Conservation (phyloP, 495 filamentous ascomycete genomes). For the Recurvomyces mirabilis region DNA sequence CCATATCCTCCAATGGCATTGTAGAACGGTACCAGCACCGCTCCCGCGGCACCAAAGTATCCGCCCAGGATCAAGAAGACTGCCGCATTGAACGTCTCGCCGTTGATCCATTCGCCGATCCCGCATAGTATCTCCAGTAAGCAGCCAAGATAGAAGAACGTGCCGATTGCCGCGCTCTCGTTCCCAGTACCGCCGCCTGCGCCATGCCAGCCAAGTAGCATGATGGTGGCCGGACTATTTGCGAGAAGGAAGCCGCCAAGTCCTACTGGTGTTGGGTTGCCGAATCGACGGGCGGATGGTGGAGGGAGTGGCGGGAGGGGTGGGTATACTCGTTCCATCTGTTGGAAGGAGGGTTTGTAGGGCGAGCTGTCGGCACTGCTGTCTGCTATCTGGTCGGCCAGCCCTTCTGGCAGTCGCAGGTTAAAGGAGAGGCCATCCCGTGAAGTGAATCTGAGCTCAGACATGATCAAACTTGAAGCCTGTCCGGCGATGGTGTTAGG, state of each 20-base stretch:
- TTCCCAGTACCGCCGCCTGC: background rate
- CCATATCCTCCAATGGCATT: constrained; percentile 2
- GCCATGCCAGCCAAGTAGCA: constrained; percentile 2
- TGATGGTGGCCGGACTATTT: constrained; percentile 1
- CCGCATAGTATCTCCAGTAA: constrained; percentile 3
- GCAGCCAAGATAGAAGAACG: constrained; percentile 1
- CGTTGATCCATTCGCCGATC: constrained; percentile 7
- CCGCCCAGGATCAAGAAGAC: constrained; percentile 5
- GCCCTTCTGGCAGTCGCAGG: background rate
- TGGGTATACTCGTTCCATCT: background rate
- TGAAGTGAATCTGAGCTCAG: background rate
- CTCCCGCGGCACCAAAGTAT: constrained; percentile 2
- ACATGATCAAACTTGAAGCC: no score
- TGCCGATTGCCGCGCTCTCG: constrained; percentile 1
- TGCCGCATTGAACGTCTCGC: constrained; percentile 6
- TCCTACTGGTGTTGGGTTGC: constrained; percentile 3
- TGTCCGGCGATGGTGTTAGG: no score
- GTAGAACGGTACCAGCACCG: constrained; percentile 2
- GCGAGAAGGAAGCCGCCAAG: constrained; percentile 4
- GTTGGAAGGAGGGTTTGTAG: background rate
- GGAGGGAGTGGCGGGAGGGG: background rate
- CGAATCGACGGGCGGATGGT: background rate
- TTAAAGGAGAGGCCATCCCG: background rate
- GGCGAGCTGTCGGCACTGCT: background rate
- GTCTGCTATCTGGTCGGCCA: background rate